Base-by-base conservation (phyloP, 2,329 filamentous ascomycete species). In the Dichotomopilus funicola region DNA sequence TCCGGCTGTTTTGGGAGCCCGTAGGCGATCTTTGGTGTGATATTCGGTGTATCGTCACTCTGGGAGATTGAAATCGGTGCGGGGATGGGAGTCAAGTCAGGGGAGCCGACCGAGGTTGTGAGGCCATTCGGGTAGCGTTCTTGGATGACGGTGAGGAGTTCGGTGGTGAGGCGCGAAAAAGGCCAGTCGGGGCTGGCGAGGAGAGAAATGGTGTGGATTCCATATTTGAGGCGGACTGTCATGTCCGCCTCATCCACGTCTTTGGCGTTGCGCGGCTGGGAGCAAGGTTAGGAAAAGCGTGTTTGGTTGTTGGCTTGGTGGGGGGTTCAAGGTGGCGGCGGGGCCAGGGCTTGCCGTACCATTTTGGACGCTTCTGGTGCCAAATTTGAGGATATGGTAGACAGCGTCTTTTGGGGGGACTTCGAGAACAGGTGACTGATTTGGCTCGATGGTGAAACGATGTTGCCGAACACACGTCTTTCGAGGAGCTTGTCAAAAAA, bases 141-240 rank as follows among this genome's bases (percentile, higher is more conserved):
- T 34, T 67, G 73, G 5, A 91, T 71, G 9, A 82, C 72, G 0
- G 73, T 70, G 13, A 88, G 71, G 1, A 91, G 78, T 19, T 82
- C 77, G 13, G 74, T 63, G 55, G 82, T 82, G 56, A 88, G 72
- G 1, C 74, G 70, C 12, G 75, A 71, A 64, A 89, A 81, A 9
- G 82, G 70, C 41, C 78, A 77, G 11, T 78, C 72, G 5, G 82
- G 73, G 41, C 82, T 78, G 46, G 86, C 77, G 59, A 87, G 84
- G 56, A 91, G 75, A 64, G 88, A 81, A 61, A 90, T 76, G 4
- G 86, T 91, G 63, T 84, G 80, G 56, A 82, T 81, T 66, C 86
- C 83, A 67, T 87, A 79, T 70, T 89, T 90, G 72, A 91, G 83
- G 57, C 85, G 79, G 54, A 91, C 73, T 8, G 86, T 88, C 63